Evolutionary conservation across 805 yeast genomes (phyloP).

Genomic region (Cephaloascus albidus): DNA sequence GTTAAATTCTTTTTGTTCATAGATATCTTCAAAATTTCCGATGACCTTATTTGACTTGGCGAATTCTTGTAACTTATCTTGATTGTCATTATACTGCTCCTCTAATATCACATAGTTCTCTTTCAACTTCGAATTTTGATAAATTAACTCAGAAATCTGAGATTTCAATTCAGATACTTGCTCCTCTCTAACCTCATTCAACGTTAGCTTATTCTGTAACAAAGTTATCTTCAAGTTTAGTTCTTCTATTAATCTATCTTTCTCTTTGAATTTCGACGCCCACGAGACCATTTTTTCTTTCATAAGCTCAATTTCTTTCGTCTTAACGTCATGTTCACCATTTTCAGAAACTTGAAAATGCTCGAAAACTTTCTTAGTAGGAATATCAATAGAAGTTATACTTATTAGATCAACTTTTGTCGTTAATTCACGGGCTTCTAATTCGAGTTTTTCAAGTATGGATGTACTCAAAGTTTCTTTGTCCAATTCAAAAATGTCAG

Average conservation of each 20-base stretch:
- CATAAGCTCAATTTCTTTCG: background rate
- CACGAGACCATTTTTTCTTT: background rate
- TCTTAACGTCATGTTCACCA: background rate
- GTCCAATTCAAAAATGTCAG: too few species aligned
- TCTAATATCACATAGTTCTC: constrained; percentile 9
- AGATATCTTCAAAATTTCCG: constrained; percentile 19
- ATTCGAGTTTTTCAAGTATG: too few species aligned
- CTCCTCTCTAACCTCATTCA: constrained; percentile 18
- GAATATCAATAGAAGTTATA: background rate
- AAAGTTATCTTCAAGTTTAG: constrained; percentile 33
- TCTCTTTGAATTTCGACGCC: constrained; percentile 7
- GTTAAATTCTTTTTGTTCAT: constrained; percentile 20
- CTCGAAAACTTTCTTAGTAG: background rate
- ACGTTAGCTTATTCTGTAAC: constrained; percentile 31
- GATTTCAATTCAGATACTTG: constrained; percentile 10
- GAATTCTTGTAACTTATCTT: constrained; percentile 12
- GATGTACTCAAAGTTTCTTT: too few species aligned
- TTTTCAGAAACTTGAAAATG: background rate
- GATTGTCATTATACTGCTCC: constrained; percentile 11
- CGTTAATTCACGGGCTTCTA: background rate
- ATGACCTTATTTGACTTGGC: constrained; percentile 15
- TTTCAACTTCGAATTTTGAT: constrained; percentile 10
- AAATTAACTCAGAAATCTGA: constrained; percentile 7
- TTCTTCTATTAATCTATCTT: constrained; percentile 27
- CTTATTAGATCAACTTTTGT: background rate